Evolutionary conservation across 345 rosid species (phyloP), one percentile per base, ranked within the genome.

Genomic region (Angophora floribunda): DNA sequence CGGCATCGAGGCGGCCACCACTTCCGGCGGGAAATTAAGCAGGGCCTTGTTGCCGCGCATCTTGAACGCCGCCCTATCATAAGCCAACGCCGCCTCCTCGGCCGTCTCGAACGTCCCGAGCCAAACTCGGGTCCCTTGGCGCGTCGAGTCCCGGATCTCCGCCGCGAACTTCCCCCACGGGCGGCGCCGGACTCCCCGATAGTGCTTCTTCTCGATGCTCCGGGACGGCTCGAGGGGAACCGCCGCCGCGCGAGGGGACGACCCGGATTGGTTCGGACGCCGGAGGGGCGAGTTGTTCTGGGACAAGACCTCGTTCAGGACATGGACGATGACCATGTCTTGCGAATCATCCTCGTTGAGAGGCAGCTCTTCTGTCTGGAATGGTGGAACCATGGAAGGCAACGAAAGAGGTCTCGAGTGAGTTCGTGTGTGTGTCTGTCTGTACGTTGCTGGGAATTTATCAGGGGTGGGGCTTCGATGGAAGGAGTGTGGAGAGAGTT

Each of bases 111-210:
- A 95, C 3, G 96, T 95, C 36, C 97, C 97, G 7, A 95, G 91
- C 97, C 97, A 95, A 14, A 94, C 87, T 11, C 96, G 90, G 0
- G 94, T 92, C 11, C 97, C 97, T 1, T 91, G 89, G 13, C 95
- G 89, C 0, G 87, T 9, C 47, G 96, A 94, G 85, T 95, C 97
- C 1, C 97, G 95, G 50, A 95, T 95, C 89, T 95, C 96, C 0
- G 97, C 96, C 0, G 97, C 97, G 61, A 80, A 95, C 86, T 95
- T 95, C n/a, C 97, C 97, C 97, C 97, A 95, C 0, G 94, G 97
- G 10, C 97, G 93, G 12, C 94, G 93, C 90, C 97, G 86, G 32
- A 95, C 97, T 2, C 97, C 97, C 19, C 97, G 88, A 88, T 94
- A 95, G 82, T 91, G 94, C 92, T 91, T 93, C 91, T 94, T 93